Evolutionary conservation across 257 asterid species (phyloP), one percentile per base, ranked within the genome.

Genomic region (Solanum gandarillasii): DNA sequence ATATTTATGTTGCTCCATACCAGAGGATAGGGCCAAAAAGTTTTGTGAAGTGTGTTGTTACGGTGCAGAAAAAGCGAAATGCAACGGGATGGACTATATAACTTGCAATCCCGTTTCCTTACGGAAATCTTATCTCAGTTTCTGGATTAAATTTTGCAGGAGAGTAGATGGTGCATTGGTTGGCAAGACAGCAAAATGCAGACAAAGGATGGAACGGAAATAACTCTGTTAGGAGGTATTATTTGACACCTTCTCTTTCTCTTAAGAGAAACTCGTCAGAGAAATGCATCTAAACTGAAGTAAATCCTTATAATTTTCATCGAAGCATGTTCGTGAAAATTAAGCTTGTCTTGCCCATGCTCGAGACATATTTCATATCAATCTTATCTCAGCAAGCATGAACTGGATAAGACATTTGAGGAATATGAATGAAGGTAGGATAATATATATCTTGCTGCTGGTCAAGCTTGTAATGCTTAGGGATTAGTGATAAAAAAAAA

Each of bases 141-240:
- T 74, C 67, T 87, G 79, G 88, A 16, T 72, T 43, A 12, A 43
- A 41, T 31, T 73, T 83, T 87, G 88, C 93, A 95, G 99, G 96
- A 94, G 83, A 88, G 87, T 5, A 94, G 94, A 68, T 94, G 92
- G 90, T 96, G 99, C 87, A 85, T 96, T 12, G 98, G 98, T 25
- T 96, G 98, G 98, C 98, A 93, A 89, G 89, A 25, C 86, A 93
- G 94, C 87, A 92, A 89, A 58, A 86, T 92, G 91, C 93, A 89
- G 88, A 34, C 92, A 16, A 90, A 87, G 84, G 92, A 93, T 55
- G 95, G 96, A 60, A 60, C 41, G 78, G 94, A 90, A 87, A 60
- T 94, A 75, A 95, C 93, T 62, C 90, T 96, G 32, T 90, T 96
- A 71, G 98, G 98, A 93, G 98, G 98, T 94, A 92, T 13, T 55